A percentile compares a stretch with the other conserved stretches of the same genome.
Conservation (phyloP, 1,284 basidiomycete genomes). For the Phlebopus sp. region DNA sequence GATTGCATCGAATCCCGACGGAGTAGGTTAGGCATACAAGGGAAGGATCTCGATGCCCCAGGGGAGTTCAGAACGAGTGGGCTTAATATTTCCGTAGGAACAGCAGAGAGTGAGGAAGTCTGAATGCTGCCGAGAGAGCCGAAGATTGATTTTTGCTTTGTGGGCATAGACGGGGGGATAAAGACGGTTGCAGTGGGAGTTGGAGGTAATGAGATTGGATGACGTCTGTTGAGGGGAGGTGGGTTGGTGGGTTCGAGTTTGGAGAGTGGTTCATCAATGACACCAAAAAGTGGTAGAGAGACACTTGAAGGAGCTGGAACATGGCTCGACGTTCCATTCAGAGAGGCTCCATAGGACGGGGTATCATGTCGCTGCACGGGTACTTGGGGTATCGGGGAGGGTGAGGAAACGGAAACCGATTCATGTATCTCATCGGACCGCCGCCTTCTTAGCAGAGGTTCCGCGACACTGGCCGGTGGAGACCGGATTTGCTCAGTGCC, state of each 20-base stretch:
- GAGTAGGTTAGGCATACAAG: constrained; percentile 16
- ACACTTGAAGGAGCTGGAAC: constrained; percentile 18
- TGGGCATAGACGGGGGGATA: constrained; percentile 14
- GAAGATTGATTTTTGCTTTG: constrained; percentile 20
- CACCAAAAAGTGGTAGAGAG: constrained; percentile 7
- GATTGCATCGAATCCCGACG: constrained; percentile 27
- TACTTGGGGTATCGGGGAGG: background rate
- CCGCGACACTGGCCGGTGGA: background rate
- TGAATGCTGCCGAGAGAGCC: constrained; percentile 33
- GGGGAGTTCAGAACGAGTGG: constrained; percentile 44
- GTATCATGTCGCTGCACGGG: constrained; percentile 1
- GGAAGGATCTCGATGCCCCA: constrained; percentile 13
- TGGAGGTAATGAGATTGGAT: constrained; percentile 30
- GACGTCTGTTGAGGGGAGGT: constrained; percentile 25
- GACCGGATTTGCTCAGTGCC: background rate
- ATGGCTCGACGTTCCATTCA: constrained; percentile 6
- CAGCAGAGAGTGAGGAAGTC: constrained; percentile 29
- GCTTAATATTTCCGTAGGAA: constrained; percentile 43
- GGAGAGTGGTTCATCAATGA: background rate
- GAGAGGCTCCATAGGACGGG: background rate
- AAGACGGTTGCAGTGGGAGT: constrained; percentile 27
- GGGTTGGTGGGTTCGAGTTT: constrained; percentile 17
- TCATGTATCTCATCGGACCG: background rate
- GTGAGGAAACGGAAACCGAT: background rate
- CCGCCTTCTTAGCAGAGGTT: background rate